These are phyloP conservation scores for Euphorbia pulcherrima DNA, from an alignment of 345 rosid genomes.

Conservation along the genomic window DNA sequence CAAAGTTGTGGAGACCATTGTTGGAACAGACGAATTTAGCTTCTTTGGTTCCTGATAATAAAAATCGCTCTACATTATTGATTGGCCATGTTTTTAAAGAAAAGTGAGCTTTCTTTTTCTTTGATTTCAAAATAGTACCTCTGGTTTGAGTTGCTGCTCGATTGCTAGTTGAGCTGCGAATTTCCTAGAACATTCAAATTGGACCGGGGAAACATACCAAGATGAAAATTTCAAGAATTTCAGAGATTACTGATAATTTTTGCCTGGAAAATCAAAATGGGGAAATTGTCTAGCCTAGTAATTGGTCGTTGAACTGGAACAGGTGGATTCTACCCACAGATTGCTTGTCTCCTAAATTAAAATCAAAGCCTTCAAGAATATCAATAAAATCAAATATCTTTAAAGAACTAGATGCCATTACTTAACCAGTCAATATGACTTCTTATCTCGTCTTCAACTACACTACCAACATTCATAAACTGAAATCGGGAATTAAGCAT, in stretches of 20 bases:
- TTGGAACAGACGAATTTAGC: conserved; percentile 20
- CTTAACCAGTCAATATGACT: neutral
- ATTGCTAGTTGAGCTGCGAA: conserved; percentile 77
- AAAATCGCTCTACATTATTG: neutral
- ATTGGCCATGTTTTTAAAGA: neutral
- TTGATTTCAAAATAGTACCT: conserved; percentile 31
- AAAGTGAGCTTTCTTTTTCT: conserved; percentile 10
- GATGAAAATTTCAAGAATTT: neutral
- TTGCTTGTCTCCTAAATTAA: conserved; percentile 40
- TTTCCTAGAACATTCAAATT: conserved; percentile 36
- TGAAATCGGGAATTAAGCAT: neutral
- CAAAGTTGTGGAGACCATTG: too few relatives aligned
- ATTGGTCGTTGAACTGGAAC: conserved; percentile 71
- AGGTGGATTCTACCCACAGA: conserved; percentile 45
- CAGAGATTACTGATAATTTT: neutral
- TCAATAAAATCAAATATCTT: neutral
- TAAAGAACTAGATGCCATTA: neutral
- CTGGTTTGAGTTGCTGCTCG: conserved; percentile 47
- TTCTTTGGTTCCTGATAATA: conserved; percentile 45
- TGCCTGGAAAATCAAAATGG: neutral
- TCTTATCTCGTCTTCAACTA: neutral
- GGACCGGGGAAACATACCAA: neutral
- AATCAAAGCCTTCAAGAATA: neutral
- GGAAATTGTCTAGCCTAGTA: conserved; percentile 55
- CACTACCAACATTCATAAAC: neutral